Evolutionary conservation across 805 yeast species (phyloP).

Genomic region (Zygotorulaspora chibaensis): DNA sequence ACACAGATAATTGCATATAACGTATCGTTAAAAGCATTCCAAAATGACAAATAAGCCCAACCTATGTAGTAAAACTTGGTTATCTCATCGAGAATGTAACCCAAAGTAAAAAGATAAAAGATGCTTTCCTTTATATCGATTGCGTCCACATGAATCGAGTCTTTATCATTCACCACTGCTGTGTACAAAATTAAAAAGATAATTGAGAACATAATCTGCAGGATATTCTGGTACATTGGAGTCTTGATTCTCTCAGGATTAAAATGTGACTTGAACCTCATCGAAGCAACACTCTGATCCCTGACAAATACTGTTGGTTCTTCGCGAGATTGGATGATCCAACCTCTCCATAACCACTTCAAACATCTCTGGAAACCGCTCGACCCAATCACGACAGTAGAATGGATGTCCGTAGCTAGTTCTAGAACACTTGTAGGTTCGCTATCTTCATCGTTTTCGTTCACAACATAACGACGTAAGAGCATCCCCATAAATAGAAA

Average conservation of each 20-base stretch:
- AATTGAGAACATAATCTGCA: slow-evolving; percentile 66
- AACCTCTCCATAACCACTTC: slow-evolving; percentile 90
- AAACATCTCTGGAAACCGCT: slow-evolving; percentile 82
- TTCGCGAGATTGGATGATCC: slow-evolving; percentile 72
- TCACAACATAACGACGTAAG: slow-evolving; percentile 68
- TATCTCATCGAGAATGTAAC: slow-evolving; percentile 63
- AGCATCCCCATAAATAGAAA: slow-evolving; percentile 65
- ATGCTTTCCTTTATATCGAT: slow-evolving; percentile 48
- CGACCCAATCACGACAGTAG: slow-evolving; percentile 70
- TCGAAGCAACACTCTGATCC: slow-evolving; percentile 55
- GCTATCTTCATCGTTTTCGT: slow-evolving; percentile 56
- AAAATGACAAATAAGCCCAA: slow-evolving; percentile 61
- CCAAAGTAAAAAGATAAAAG: slow-evolving; percentile 63
- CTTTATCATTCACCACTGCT: slow-evolving; percentile 55
- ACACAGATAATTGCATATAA: slow-evolving; percentile 54
- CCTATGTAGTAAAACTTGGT: slow-evolving; percentile 77
- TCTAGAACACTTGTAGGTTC: slow-evolving; percentile 74
- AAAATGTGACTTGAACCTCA: slow-evolving; percentile 57
- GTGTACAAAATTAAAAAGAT: slow-evolving; percentile 61
- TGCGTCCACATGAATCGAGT: slow-evolving; percentile 31
- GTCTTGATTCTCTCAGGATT: slow-evolving; percentile 81
- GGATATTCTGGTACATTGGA: slow-evolving; percentile 71
- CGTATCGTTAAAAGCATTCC: slow-evolving; percentile 72
- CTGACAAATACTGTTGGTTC: slow-evolving; percentile 68
- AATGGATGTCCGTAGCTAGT: slow-evolving; percentile 80